Evolutionary conservation across 1,139 yeast species (phyloP), one percentile per base, ranked within the genome.

Genomic region (Zygosaccharomyces sapae): DNA sequence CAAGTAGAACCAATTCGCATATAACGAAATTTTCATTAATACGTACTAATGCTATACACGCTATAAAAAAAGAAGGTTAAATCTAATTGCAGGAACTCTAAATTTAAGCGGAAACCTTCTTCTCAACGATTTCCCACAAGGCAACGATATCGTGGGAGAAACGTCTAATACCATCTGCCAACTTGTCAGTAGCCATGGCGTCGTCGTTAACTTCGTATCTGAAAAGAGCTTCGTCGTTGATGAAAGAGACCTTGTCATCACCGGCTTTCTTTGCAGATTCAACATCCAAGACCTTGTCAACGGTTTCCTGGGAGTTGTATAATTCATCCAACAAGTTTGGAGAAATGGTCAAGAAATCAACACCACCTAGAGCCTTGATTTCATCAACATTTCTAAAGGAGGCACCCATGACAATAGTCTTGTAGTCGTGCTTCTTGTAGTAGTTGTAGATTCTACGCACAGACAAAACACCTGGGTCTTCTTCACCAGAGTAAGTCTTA

Each of bases 401-500:
- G 55, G 99, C 99, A 73, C 98, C 99, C 98, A 92, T 92, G 67
- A 92, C 98, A 70, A 92, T 90, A 72, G 98, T 92, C 66, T 92
- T 79, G 83, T 92, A 92, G 61, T 84, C 94, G 73, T 72, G 88
- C 78, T 92, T 92, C 83, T 92, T 92, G 86, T 92, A 92, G 84
- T 92, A 92, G 86, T 90, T 86, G 86, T 70, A 92, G 71, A 92
- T 92, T 54, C 68, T 69, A 72, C 82, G 84, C 63, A 92, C 99
- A 45, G 97, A 88, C 52, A 76, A 54, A 56, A 92, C 98, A 84
- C 98, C 99, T 57, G 98, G 98, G 74, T 92, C 98, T 53, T 80
- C 70, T 69, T 84, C 95, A 51, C 70, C 72, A 47, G 80, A 75
- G 80, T 85, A 92, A 53, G 81, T 77, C 80, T 89, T 80, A 66